A percentile compares a stretch with the other conserved stretches of the same genome.
phyloP scores from a whole-genome alignment of 179 eudicot genomes.

The Silene coronaria region DNA sequence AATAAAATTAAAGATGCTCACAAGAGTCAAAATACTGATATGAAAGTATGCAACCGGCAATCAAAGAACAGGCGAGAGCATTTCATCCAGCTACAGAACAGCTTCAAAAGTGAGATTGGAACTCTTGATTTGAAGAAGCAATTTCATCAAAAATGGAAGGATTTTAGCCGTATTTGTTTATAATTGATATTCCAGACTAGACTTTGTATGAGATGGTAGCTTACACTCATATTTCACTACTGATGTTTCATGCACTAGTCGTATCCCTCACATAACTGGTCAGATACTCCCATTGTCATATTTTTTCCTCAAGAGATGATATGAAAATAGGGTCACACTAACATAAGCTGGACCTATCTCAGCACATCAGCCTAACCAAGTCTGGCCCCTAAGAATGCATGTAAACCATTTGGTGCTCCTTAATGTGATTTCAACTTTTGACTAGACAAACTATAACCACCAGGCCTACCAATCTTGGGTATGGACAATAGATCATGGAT shows the following conservation, averaged over 20 bases:
- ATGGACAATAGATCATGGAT: no score
- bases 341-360: not conserved
- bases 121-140: not conserved
- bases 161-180: not conserved
- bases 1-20: not conserved
- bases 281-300: not conserved
- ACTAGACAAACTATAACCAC: no score
- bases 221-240: not conserved
- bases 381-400: not conserved
- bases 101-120: not conserved
- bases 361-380: not conserved
- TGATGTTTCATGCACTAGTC: not conserved
- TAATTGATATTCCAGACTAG: not conserved
- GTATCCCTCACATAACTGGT: not conserved
- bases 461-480: no score
- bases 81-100: not conserved
- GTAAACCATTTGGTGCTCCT: not conserved
- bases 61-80: constrained; percentile 1
- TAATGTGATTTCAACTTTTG: not conserved
- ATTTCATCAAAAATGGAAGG: not conserved
- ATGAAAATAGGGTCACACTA: not conserved
- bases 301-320: not conserved
- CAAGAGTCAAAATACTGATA: not conserved
- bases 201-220: not conserved
- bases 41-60: not conserved